A percentile compares a stretch with the other conserved stretches of the same genome.
Evolutionary conservation across 2,329 filamentous ascomycete species (phyloP).

Genomic region (Diplocarpon mali): DNA sequence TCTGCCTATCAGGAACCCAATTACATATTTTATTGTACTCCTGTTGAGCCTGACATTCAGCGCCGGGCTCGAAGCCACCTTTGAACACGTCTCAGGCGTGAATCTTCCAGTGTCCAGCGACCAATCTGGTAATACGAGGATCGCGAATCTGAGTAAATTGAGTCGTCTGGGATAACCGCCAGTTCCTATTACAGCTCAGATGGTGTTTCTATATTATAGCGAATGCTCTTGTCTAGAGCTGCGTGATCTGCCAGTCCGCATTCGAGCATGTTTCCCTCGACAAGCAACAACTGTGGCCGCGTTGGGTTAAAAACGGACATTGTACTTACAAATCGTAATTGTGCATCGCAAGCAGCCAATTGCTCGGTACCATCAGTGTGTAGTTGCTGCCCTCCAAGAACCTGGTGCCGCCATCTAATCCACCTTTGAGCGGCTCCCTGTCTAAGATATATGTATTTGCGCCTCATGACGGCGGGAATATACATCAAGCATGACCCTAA

Average conservation of each 20-base stretch:
- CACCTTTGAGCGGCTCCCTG: conserved; percentile 50
- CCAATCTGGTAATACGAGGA: conserved; percentile 41
- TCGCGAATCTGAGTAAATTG: conserved; percentile 44
- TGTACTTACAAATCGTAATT: conserved; percentile 44
- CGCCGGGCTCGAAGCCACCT: conserved; percentile 42
- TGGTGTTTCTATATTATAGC: not conserved
- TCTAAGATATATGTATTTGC: conserved; percentile 52
- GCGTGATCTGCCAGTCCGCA: too few relatives aligned
- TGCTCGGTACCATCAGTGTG: conserved; percentile 36
- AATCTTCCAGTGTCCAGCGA: conserved; percentile 54
- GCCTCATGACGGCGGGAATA: conserved; percentile 50
- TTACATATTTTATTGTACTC: not conserved
- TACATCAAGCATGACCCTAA: conserved; percentile 47
- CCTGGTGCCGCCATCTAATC: conserved; percentile 41
- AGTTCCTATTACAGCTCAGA: conserved; percentile 37
- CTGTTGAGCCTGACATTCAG: conserved; percentile 6
- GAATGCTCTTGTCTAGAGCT: not conserved
- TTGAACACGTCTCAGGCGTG: conserved; percentile 43
- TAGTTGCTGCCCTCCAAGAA: conserved; percentile 42
- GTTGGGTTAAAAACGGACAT: not conserved
- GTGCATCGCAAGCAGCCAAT: conserved; percentile 43
- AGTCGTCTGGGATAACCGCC: conserved; percentile 45
- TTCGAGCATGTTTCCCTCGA: not conserved
- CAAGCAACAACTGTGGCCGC: not conserved
- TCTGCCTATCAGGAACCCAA: not conserved